Conservation (phyloP, 768 basidiomycete genomes). For the Boletus barrowsii region DNA sequence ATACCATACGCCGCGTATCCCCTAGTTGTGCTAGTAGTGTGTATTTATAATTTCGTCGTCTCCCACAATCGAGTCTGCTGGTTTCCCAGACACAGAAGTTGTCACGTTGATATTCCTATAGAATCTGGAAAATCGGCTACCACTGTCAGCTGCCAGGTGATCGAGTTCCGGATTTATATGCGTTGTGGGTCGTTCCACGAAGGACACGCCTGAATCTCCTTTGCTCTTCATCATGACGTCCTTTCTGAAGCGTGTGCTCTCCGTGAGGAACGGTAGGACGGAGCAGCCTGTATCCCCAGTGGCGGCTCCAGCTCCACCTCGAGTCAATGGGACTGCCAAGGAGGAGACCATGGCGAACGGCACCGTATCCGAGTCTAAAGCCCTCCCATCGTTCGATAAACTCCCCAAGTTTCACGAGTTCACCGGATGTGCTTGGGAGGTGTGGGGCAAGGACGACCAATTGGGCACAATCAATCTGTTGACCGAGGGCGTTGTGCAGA, state of each 20-base stretch:
- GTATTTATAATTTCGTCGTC: slow-evolving; percentile 24
- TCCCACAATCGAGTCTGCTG: slow-evolving; percentile 8
- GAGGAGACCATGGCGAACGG: neutral
- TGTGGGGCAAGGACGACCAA: slow-evolving; percentile 66
- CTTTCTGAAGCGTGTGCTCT: slow-evolving; percentile 15
- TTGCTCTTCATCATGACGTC: slow-evolving; percentile 12
- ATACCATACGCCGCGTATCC: slow-evolving; percentile 10
- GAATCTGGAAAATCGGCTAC: too few relatives aligned
- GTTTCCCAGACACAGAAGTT: neutral
- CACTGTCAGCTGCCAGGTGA: too few relatives aligned
- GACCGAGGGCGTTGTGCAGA: slow-evolving; percentile 59
- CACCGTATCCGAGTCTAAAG: slow-evolving; percentile 22
- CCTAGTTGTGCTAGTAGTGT: slow-evolving; percentile 20
- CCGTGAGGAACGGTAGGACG: slow-evolving; percentile 6
- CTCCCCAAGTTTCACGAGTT: slow-evolving; percentile 40
- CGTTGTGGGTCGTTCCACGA: neutral
- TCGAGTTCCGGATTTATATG: neutral
- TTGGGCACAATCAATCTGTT: slow-evolving; percentile 66
- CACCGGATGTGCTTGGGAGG: slow-evolving; percentile 62
- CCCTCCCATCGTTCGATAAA: slow-evolving; percentile 48
- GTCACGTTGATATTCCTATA: too few relatives aligned
- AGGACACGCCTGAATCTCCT: too few relatives aligned
- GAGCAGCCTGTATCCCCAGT: slow-evolving; percentile 3
- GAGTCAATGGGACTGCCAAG: neutral
- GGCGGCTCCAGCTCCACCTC: neutral